phyloP scores from a whole-genome alignment of 2,329 filamentous ascomycete species.

The Orbilia quercus region DNA sequence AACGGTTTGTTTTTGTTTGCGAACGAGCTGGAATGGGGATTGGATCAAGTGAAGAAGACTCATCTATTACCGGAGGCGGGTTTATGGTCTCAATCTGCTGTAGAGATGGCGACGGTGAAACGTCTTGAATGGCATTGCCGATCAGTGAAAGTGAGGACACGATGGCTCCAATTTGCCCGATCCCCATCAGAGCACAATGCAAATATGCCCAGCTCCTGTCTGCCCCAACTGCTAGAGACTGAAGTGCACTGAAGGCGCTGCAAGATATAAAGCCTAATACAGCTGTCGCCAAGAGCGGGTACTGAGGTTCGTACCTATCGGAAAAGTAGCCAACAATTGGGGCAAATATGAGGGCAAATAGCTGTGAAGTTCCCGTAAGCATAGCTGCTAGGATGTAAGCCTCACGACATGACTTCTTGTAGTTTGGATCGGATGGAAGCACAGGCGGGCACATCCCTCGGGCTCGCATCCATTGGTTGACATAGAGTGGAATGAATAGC shows the following conservation, averaged over 20 bases:
- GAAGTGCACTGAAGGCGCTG: conserved; percentile 76
- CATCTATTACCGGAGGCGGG: conserved; percentile 41
- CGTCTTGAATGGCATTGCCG: conserved; percentile 75
- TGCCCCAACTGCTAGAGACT: conserved; percentile 69
- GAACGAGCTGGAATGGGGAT: conserved; percentile 57
- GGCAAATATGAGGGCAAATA: conserved; percentile 83
- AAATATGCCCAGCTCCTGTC: conserved; percentile 79
- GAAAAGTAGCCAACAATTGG: conserved; percentile 88
- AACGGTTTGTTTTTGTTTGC: conserved; percentile 62
- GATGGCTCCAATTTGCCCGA: conserved; percentile 95
- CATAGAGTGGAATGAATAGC: conserved; percentile 90
- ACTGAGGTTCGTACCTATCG: conserved; percentile 70
- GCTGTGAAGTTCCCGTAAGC: conserved; percentile 87
- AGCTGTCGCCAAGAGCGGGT: conserved; percentile 79
- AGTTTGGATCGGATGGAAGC: conserved; percentile 73
- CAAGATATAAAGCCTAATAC: conserved; percentile 82
- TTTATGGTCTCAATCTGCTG: conserved; percentile 57
- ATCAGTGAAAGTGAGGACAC: conserved; percentile 93
- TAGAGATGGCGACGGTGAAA: conserved; percentile 29
- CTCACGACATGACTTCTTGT: conserved; percentile 84
- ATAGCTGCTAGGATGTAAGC: conserved; percentile 84
- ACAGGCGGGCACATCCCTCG: conserved; percentile 80
- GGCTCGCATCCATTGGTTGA: conserved; percentile 88
- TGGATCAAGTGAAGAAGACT: conserved; percentile 19
- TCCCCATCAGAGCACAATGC: conserved; percentile 77